These are phyloP conservation scores for Mortierella sp. DNA, from an alignment of 371 early-diverging fungal genomes.

Conservation along the genomic window DNA sequence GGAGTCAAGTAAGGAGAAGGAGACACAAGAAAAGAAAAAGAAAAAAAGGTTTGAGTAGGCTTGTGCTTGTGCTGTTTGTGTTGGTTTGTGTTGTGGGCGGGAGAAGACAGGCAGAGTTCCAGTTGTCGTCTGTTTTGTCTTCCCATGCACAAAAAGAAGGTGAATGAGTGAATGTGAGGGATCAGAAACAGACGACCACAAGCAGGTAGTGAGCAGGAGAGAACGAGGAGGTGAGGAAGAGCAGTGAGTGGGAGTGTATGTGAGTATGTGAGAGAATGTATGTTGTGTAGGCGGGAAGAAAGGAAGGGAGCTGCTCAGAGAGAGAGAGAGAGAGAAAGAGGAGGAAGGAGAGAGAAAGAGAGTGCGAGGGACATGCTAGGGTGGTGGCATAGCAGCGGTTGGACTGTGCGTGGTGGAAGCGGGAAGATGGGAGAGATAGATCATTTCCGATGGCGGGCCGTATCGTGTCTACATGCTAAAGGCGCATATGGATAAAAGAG, in stretches of 20 bases:
- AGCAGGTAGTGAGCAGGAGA: background rate
- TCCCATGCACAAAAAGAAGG: background rate
- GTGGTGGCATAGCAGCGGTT: background rate
- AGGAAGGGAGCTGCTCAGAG: background rate
- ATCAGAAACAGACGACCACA: background rate
- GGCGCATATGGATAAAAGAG: background rate
- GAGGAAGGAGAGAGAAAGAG: background rate
- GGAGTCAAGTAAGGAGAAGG: background rate
- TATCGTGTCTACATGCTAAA: background rate
- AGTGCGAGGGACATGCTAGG: background rate
- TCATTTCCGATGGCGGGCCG: too few relatives aligned
- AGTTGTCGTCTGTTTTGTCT: background rate
- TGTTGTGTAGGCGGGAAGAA: background rate
- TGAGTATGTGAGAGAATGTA: background rate
- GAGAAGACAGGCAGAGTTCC: background rate
- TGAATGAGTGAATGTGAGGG: background rate
- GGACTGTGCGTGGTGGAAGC: too few relatives aligned
- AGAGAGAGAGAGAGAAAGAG: background rate
- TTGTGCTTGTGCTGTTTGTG: background rate
- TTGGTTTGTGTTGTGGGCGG: background rate
- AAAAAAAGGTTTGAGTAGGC: conserved; percentile 3
- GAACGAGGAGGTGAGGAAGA: background rate
- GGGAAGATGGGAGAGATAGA: background rate
- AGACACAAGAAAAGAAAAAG: too few relatives aligned
- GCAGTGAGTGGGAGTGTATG: background rate